Evolutionary conservation across 345 rosid species (phyloP).

Genomic region (Nephelium lappaceum): DNA sequence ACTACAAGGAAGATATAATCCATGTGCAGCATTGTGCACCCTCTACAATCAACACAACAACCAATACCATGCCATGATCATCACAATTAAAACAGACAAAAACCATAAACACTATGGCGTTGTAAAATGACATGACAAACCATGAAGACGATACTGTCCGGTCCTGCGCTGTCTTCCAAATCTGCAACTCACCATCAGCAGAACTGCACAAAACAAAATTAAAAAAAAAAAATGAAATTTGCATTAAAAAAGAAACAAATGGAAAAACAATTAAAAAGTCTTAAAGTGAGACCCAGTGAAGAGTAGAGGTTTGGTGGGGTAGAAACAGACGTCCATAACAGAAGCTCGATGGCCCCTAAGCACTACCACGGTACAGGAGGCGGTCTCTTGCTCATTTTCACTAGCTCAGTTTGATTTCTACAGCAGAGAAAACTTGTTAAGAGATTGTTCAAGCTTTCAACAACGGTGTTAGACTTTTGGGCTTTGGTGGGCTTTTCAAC

Average conservation of each 20-base stretch:
- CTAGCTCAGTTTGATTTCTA: not conserved
- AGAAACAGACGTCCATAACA: conserved; percentile 79
- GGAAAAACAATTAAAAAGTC: not conserved
- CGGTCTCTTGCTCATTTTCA: conserved; percentile 62
- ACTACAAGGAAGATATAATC: conserved; percentile 68
- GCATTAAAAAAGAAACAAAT: too few relatives aligned
- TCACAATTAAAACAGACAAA: not conserved
- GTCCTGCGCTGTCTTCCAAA: conserved; percentile 78
- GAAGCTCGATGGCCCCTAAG: conserved; percentile 94
- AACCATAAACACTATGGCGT: not conserved
- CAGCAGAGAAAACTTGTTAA: not conserved
- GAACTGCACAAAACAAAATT: conserved; percentile 52
- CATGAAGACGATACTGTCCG: conserved; percentile 76
- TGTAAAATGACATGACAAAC: conserved; percentile 37
- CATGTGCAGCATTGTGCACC: conserved; percentile 88
- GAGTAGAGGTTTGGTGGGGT: conserved; percentile 64
- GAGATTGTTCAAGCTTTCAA: not conserved
- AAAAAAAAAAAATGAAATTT: too few relatives aligned
- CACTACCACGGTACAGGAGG: conserved; percentile 89
- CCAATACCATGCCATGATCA: conserved; percentile 8
- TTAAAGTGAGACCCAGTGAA: conserved; percentile 62
- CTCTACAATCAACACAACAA: conserved; percentile 35
- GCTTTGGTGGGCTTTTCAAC: not conserved
- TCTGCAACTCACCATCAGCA: conserved; percentile 83
- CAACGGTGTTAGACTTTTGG: not conserved